Base-by-base conservation (phyloP, 352 stramenopile species). In the Elongisporangium undulatum region DNA sequence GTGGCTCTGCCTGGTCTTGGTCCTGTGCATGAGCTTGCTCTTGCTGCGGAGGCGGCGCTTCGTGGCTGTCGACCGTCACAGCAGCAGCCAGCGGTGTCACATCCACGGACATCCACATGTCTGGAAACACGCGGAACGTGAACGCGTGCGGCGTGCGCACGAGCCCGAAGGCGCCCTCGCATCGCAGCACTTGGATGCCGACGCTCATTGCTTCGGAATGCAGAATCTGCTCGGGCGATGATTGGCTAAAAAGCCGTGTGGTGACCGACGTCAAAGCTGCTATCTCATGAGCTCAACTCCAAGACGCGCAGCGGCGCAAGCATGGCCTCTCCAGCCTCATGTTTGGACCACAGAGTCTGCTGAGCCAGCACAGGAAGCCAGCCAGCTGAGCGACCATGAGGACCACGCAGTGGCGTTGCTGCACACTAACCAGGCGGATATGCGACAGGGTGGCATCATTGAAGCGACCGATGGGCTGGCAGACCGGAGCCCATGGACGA, bases 141-240 rank as follows among this genome's bases (percentile, higher is more conserved):
- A 84, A 82, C 53, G 19, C 63, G 41, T 74, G 70, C 0, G 20
- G 24, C 50, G 51, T 57, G 6, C 57, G 61, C 20, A 79, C 22
- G 48, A 76, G 75, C 17, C 67, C 71, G 39, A 82, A 74, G 50
- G 19, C 58, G 13, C 75, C 75, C 38, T 78, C 62, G 49, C 68
- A 79, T 41, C 29, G 29, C 9, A 41, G 29, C 9, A 41, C 29
- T 41, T 41, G 29, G 29, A 41, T 41, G 29, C 29, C 4, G 29
- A 9, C 29, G 29, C 29, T 41, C 29, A 41, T 34, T 41, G 29
- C 29, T 41, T 41, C 29, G 2, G 29, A n/a, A 41, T 41, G 29
- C 29, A 2, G 5, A 9, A 9, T 15, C 29, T 9, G 29, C 8
- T 15, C 4, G 13, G 29, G 9, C 29, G 29, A 41, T 41, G 29